Evolutionary conservation across 1,139 yeast genomes (phyloP), one percentile per base, ranked within the genome.

Genomic region (Protomyces inundatus): DNA sequence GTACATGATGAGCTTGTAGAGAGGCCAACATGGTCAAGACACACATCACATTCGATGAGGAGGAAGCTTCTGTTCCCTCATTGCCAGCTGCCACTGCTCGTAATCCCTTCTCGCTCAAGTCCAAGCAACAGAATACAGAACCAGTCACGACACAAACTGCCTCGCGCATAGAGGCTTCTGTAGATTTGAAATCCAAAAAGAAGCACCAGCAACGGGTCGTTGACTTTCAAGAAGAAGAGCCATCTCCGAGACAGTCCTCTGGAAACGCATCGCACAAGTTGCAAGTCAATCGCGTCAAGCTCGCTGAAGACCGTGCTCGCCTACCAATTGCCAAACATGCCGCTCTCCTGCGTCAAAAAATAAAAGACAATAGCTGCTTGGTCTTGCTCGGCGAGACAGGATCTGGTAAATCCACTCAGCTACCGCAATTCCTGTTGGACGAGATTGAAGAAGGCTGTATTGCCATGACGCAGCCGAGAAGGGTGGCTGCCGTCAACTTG

Each of bases 311-410:
- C 48, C 57, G 67, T 33, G 37, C 35, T 14, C 33, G 51, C 5
- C 53, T 66, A 36, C 67, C 67, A 9, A 66, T 66, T 16, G 60
- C 67, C 57, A 50, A 82, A 68, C 90, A 90, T 68, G 83, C 84
- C 70, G 84, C 82, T 55, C 82, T 83, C 64, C 82, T 93, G 34
- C 72, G 87, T 66, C 77, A 81, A 12, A 83, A 84, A 68, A 74
- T 93, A 2, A 66, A 74, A 9, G 69, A 77, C 9, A 82, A 86
- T 70, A 85, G 82, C 67, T 95, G 90, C 3, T 84, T 91, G 0
- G 84, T 93, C 3, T 79, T 93, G 10, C 87, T 93, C 72, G 98
- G 98, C 75, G 98, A 93, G 73, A 93, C 98, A 0, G 98, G 98
- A 54, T 88, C 97, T 0, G 98, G 98, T 70, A 93, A 93, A 74